phyloP scores from a whole-genome alignment of 208 protist genomes.

The Acanthamoeba triangularis region DNA sequence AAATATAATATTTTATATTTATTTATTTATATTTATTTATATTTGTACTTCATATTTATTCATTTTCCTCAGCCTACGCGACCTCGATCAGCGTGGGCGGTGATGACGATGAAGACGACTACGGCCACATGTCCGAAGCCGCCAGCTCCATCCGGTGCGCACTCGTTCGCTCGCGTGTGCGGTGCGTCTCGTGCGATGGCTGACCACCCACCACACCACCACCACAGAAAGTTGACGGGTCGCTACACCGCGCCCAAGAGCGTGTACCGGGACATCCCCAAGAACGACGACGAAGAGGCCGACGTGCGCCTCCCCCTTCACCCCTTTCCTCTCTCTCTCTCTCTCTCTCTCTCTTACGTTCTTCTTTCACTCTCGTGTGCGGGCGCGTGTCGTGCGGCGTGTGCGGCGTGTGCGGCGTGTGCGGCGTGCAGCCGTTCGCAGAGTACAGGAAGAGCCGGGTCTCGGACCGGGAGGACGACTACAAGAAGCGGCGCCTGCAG shows the following conservation, averaged over 20 bases:
- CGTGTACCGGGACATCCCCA: constrained; percentile 68
- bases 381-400: too few species aligned
- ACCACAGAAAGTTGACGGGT: constrained; percentile 39
- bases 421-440: constrained; percentile 41
- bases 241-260: constrained; percentile 73
- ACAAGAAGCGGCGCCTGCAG: constrained; percentile 62
- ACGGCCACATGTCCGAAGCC: constrained; percentile 34
- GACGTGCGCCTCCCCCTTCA: background rate
- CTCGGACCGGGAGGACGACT: constrained; percentile 65
- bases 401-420: too few species aligned
- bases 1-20: background rate
- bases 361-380: background rate
- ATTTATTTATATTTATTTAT: background rate
- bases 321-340: background rate
- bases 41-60: background rate
- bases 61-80: constrained; percentile 36
- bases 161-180: too few species aligned
- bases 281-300: constrained; percentile 11
- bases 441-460: constrained; percentile 28
- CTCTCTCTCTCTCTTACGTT: background rate
- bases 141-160: constrained; percentile 26
- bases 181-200: too few species aligned
- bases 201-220: too few species aligned
- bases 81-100: constrained; percentile 60
- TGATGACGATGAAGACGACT: constrained; percentile 69